phyloP scores from a whole-genome alignment of 345 rosid genomes.

The Corymbia maculata region DNA sequence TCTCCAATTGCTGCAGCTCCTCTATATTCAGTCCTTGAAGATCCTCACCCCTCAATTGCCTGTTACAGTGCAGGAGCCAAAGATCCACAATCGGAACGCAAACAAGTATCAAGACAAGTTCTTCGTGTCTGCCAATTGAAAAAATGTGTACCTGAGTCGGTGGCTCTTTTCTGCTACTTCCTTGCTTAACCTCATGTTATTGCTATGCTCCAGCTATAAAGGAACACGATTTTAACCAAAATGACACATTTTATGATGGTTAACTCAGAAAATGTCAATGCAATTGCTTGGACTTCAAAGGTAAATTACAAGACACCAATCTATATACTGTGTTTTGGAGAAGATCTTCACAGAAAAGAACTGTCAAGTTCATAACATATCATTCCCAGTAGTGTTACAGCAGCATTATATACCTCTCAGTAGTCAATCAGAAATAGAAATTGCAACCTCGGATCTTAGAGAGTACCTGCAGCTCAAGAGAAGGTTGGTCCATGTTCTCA shows the following conservation, averaged over 20 bases:
- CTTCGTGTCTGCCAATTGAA: background rate
- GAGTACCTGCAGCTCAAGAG: constrained; percentile 52
- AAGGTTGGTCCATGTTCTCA: constrained; percentile 27
- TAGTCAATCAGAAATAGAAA: background rate
- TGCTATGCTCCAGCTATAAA: constrained; percentile 38
- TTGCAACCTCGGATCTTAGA: background rate
- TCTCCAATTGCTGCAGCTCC: constrained; percentile 37
- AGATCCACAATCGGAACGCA: background rate
- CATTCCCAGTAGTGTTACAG: background rate
- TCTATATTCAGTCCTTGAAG: constrained; percentile 37
- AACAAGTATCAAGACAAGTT: background rate
- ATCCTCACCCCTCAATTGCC: constrained; percentile 50
- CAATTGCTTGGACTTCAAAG: background rate
- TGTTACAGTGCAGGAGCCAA: background rate
- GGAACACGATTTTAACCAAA: background rate
- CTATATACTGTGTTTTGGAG: background rate
- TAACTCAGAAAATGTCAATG: background rate
- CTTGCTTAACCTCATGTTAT: constrained; percentile 27
- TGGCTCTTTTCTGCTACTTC: constrained; percentile 45
- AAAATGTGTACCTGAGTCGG: constrained; percentile 28
- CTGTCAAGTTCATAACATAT: background rate
- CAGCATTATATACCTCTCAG: background rate
- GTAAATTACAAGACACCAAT: background rate
- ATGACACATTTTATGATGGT: background rate
- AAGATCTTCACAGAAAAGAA: background rate